Evolutionary conservation across 805 yeast species (phyloP).

Genomic region (Saccharomyces kudriavzevii): DNA sequence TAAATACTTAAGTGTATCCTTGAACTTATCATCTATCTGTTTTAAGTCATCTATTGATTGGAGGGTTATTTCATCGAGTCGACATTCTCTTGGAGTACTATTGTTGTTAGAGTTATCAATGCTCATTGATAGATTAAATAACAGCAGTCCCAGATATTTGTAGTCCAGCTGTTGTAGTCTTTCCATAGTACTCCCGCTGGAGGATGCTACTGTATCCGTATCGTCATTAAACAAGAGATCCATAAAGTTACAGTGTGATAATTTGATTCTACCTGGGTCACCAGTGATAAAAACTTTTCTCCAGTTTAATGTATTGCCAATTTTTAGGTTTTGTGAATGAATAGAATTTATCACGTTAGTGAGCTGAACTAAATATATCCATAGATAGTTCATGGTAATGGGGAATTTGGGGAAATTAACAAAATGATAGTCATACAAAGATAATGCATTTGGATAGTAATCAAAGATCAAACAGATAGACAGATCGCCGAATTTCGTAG

Average conservation of each 20-base stretch:
- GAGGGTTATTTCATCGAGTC: slow-evolving; percentile 5
- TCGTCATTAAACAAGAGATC: slow-evolving; percentile 44
- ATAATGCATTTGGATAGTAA: slow-evolving; percentile 68
- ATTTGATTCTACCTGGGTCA: slow-evolving; percentile 54
- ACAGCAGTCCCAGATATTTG: slow-evolving; percentile 47
- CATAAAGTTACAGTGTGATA: slow-evolving; percentile 55
- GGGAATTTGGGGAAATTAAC: slow-evolving; percentile 27
- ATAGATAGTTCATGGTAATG: slow-evolving; percentile 55
- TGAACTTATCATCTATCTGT: slow-evolving; percentile 39
- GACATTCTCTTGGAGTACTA: background rate
- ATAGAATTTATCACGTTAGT: slow-evolving; percentile 57
- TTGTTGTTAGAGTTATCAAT: slow-evolving; percentile 4
- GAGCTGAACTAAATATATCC: slow-evolving; percentile 73
- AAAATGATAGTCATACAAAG: slow-evolving; percentile 63
- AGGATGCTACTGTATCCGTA: slow-evolving; percentile 9
- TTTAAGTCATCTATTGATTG: slow-evolving; percentile 23
- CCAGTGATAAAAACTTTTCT: slow-evolving; percentile 68
- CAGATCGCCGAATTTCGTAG: slow-evolving; percentile 74
- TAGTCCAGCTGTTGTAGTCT: slow-evolving; percentile 49
- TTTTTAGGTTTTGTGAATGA: slow-evolving; percentile 50
- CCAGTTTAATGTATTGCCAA: slow-evolving; percentile 52
- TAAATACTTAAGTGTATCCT: slow-evolving; percentile 36
- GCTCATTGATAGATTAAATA: slow-evolving; percentile 25
- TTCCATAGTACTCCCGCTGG: slow-evolving; percentile 8
- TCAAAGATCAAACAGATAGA: slow-evolving; percentile 76